Evolutionary conservation across 768 basidiomycete species (phyloP), one percentile per base, ranked within the genome.

Genomic region (Pisolithus marmoratus): DNA sequence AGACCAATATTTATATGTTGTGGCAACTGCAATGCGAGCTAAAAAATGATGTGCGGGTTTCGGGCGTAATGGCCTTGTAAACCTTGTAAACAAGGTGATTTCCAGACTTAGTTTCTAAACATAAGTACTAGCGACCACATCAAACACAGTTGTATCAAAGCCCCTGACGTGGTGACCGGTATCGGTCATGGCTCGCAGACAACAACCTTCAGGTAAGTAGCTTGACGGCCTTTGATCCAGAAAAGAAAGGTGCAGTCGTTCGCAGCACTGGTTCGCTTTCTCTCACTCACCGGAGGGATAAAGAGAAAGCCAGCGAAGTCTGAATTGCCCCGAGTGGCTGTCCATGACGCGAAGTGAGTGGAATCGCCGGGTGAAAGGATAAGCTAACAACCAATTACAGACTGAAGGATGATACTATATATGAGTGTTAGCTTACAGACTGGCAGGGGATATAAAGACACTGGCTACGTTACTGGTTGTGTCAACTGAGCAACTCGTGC

Each of bases 381-480:
- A 69, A 69, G 53, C 48, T 44, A 61, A 48, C 36, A 8, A 48
- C 68, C 62, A 48, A 57, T 69, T 68, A 31, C 17, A 65, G 64
- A 22, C 24, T 67, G 23, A 66, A 67, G 48, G 17, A 27, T 49
- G 58, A 4, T 43, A 24, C 63, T 59, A 46, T 53, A 67, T 53
- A 3, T 31, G 60, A 65, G 19, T 46, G 22, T 52, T 61, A 53
- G 49, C 55, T 54, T 49, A 26, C 49, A 34, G 42, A 24, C n/a
- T 12, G 45, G 14, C 49, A 45, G 20, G 48, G n/a, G 27, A 38
- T 20, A 26, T 19, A 68, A 70, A n/a, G 58, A 49, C 41, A 40
- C 24, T 34, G 51, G 5, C 4, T 29, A 7, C 8, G 20, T 34
- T 14, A 4, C 20, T 14, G 3, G 49, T 26, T 57, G 58, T 61